phyloP scores from a whole-genome alignment of 2,329 filamentous ascomycete genomes.

The Cercospora sp. region DNA sequence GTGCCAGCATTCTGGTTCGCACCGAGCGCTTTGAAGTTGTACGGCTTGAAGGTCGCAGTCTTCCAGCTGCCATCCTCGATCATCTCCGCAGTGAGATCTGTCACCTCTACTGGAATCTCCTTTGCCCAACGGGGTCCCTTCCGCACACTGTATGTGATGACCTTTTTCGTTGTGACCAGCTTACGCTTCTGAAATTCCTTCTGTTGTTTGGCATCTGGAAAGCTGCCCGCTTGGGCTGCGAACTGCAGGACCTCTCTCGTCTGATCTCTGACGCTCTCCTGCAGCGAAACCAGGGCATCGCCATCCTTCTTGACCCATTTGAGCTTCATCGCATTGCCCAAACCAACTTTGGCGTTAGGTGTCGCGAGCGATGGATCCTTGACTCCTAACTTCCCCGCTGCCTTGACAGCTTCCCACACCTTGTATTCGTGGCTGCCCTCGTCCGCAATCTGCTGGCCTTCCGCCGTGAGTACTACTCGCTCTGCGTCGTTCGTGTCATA shows the following conservation, averaged over 20 bases:
- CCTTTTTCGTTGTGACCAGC: slow-evolving; percentile 79
- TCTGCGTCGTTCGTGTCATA: slow-evolving; percentile 84
- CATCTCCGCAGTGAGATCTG: slow-evolving; percentile 93
- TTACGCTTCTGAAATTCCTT: slow-evolving; percentile 90
- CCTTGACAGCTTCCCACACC: slow-evolving; percentile 52
- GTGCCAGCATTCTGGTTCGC: slow-evolving; percentile 58
- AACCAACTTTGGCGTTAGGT: slow-evolving; percentile 79
- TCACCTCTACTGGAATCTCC: slow-evolving; percentile 89
- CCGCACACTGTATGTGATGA: slow-evolving; percentile 76
- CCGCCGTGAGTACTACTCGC: slow-evolving; percentile 72
- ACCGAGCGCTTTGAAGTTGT: slow-evolving; percentile 72
- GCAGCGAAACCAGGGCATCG: slow-evolving; percentile 57
- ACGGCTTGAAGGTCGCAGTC: slow-evolving; percentile 81
- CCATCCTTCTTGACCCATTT: slow-evolving; percentile 66
- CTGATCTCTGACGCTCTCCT: slow-evolving; percentile 75
- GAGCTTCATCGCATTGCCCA: slow-evolving; percentile 86
- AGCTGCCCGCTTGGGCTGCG: slow-evolving; percentile 68
- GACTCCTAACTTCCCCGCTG: slow-evolving; percentile 47
- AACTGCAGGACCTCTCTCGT: slow-evolving; percentile 73
- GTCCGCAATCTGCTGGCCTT: slow-evolving; percentile 72
- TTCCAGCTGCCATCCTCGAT: slow-evolving; percentile 86
- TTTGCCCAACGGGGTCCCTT: slow-evolving; percentile 88
- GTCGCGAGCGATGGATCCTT: slow-evolving; percentile 64
- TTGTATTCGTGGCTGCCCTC: slow-evolving; percentile 55
- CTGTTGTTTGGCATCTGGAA: slow-evolving; percentile 72